A percentile compares a stretch with the other conserved stretches of the same genome.
Conservation (phyloP, 2,329 filamentous ascomycete genomes). For the Colletotrichum higginsianum region DNA sequence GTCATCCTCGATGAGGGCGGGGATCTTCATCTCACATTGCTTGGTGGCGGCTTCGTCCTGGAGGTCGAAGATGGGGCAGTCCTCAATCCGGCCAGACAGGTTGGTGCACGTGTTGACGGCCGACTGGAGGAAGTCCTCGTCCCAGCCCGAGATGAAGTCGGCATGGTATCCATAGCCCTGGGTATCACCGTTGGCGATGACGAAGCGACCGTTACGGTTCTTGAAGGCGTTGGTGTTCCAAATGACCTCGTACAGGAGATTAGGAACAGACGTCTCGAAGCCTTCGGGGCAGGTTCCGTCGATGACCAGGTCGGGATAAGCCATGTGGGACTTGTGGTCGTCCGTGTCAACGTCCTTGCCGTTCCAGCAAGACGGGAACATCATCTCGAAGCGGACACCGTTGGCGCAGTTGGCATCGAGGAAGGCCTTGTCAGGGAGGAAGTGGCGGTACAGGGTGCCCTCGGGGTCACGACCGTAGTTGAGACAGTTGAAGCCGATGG, state of each 20-base stretch:
- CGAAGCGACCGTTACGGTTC: constrained; percentile 76
- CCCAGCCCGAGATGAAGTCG: constrained; percentile 88
- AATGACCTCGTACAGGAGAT: constrained; percentile 89
- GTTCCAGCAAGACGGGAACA: constrained; percentile 94
- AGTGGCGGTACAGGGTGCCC: constrained; percentile 84
- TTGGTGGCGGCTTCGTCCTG: constrained; percentile 71
- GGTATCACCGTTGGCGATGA: constrained; percentile 83
- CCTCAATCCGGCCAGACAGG: constrained; percentile 75
- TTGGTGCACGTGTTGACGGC: constrained; percentile 85
- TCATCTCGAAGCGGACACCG: constrained; percentile 85
- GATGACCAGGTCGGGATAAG: constrained; percentile 84
- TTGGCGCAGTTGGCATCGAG: constrained; percentile 87
- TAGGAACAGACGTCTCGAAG: constrained; percentile 78
- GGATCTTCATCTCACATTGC: constrained; percentile 75
- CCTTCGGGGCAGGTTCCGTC: constrained; percentile 81
- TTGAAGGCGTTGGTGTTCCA: constrained; percentile 80
- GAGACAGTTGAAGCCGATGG: constrained; percentile 94
- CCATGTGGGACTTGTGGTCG: constrained; percentile 77
- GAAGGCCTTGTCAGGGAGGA: constrained; percentile 83
- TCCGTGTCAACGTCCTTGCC: constrained; percentile 71
- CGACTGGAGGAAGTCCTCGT: constrained; percentile 75
- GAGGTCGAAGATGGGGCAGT: constrained; percentile 83
- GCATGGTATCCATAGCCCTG: constrained; percentile 83
- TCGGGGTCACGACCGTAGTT: constrained; percentile 81
- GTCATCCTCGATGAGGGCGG: constrained; percentile 69